Evolutionary conservation across 2,329 filamentous ascomycete species (phyloP), one percentile per base, ranked within the genome.

Genomic region (Diatrype stigma): DNA sequence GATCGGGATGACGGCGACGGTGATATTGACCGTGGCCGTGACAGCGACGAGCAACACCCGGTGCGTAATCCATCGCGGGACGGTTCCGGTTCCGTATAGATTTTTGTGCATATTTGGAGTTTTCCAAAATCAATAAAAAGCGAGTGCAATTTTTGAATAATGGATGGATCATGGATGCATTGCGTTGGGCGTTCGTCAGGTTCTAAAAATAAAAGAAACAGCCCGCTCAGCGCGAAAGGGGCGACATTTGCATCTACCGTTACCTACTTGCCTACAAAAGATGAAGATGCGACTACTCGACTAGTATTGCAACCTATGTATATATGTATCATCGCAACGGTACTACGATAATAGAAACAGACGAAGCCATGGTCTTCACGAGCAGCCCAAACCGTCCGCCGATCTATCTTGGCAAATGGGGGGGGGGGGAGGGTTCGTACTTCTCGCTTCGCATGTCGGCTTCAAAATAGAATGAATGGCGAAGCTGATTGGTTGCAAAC

Each of bases 1-100:
- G 60, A 67, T 0, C 58, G 55, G 12, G 54, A 58, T 19, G 59
- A 61, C 17, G 57, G 55, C 14, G 22, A 45, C 19, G 47, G 34
- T n/a, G 22, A 37, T 34, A 21, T 11, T 47, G 14, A 22, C 12
- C 16, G 17, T 19, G 32, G 19, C 23, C 11, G 17, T 22, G 21
- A 3, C 17, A 6, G 22, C 2, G 16, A 34, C 30, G 22, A 32
- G 17, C 23, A 44, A 23, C 2, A 35, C n/a, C 12, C 37, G 10
- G 6, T 40, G 16, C n/a, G 19, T 19, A 16, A 40, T 21, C 37
- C 3, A 40, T 40, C 28, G 53, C 45, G 44, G 56, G 26, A 55
- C 54, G 11, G 49, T 37, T 26, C 46, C 54, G 11, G 49, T 37
- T 26, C 46, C 46, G 37, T 21, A 22, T 34, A 30, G 26, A 30